Percentiles rank a stretch among this genome's conserved stretches.
Evolutionary conservation across 176 grass and related monocot genomes (phyloP).

Genomic region (Thalia dealbata): DNA sequence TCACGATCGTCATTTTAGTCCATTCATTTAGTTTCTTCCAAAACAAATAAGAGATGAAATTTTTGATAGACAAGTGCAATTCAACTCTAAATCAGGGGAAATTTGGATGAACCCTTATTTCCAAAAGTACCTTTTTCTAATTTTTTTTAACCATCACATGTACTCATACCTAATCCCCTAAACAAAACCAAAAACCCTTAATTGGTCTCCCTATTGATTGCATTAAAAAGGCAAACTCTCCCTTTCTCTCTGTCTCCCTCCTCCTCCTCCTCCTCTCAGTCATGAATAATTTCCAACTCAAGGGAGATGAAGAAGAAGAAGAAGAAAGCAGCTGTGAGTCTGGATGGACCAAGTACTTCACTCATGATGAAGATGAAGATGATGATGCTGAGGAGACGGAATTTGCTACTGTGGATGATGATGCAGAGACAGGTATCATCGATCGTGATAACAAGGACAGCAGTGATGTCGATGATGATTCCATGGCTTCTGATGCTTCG

Average conservation of each 20-base stretch:
- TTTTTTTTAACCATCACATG: no score
- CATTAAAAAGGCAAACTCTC: no score
- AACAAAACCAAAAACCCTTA: no score
- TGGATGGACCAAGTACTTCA: constrained; percentile 8
- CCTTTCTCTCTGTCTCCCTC: neutral
- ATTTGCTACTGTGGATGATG: neutral
- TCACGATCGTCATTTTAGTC: neutral
- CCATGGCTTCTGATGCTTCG: neutral
- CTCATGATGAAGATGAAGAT: neutral
- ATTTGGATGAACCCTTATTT: no score
- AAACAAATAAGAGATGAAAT: no score
- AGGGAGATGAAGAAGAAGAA: neutral
- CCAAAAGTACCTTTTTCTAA: no score
- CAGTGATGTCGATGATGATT: neutral
- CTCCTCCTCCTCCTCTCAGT: neutral
- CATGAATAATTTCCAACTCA: neutral
- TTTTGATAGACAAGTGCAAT: no score
- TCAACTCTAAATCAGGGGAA: no score
- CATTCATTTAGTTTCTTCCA: no score
- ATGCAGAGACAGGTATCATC: neutral
- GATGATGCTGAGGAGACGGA: neutral
- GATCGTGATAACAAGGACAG: neutral
- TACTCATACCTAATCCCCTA: no score
- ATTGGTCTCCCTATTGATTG: no score
- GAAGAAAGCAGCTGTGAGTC: constrained; percentile 9